Percentiles rank a stretch among this genome's conserved stretches.
Evolutionary conservation across 2,329 filamentous ascomycete genomes (phyloP).

Genomic region (Aquanectria penicillioides): DNA sequence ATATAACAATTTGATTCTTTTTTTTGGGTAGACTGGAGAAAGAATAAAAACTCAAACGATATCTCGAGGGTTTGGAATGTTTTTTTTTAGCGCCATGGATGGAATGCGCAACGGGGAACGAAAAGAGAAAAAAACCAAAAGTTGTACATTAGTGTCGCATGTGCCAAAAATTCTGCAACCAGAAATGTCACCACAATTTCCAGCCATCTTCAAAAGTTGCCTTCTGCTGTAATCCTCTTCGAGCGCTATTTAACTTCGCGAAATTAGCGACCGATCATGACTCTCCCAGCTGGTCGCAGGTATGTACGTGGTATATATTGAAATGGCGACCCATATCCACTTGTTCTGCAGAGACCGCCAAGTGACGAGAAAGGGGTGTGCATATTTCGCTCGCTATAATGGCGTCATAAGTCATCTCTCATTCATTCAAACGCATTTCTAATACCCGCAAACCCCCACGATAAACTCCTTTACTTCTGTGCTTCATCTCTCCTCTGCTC

Average conservation of each 20-base stretch:
- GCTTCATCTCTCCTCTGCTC: conserved; percentile 44
- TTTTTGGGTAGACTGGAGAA: conserved; percentile 29
- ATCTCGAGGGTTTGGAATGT: conserved; percentile 17
- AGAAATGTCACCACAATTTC: conserved; percentile 17
- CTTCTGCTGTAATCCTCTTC: background rate
- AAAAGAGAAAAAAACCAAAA: background rate
- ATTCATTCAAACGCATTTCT: background rate
- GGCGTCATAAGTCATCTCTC: background rate
- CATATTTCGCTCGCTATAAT: background rate
- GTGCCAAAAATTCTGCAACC: conserved; percentile 33
- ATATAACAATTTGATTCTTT: conserved; percentile 1
- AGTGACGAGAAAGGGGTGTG: no score
- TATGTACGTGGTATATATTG: no score
- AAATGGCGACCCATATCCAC: no score
- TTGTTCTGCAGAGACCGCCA: no score
- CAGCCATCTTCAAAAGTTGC: background rate
- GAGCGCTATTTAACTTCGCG: no score
- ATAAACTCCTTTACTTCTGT: conserved; percentile 5
- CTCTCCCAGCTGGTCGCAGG: no score
- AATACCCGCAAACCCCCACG: background rate
- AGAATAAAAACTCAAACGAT: conserved; percentile 5
- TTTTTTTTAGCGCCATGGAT: conserved; percentile 22
- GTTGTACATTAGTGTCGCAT: conserved; percentile 38
- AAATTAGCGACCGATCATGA: no score
- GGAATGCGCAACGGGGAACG: conserved; percentile 9